Conservation (phyloP, 2,329 filamentous ascomycete genomes). For the Clarireedia homoeocarpa region DNA sequence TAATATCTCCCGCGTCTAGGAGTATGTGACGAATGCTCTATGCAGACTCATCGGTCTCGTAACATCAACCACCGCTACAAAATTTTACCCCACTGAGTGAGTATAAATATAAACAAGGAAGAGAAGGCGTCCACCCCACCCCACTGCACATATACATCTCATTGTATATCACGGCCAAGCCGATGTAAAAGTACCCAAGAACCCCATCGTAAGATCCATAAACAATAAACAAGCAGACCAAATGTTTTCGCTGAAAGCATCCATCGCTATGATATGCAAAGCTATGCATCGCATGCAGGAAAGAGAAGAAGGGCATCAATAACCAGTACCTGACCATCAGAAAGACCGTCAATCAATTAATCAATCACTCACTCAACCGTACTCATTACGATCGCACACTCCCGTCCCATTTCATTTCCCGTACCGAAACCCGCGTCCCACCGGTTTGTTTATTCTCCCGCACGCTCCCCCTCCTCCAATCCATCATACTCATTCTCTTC, state of each 20-base stretch:
- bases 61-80: background rate
- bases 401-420: slow-evolving; percentile 8
- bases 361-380: background rate
- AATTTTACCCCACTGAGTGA: background rate
- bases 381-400: slow-evolving; percentile 5
- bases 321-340: background rate
- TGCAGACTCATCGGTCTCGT: background rate
- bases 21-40: background rate
- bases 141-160: background rate
- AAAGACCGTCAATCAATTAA: background rate
- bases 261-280: slow-evolving; percentile 1
- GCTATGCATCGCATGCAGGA: slow-evolving; percentile 2
- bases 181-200: background rate
- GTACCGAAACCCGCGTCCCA: slow-evolving; percentile 1
- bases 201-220: slow-evolving; percentile 7
- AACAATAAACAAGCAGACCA: background rate
- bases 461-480: slow-evolving; percentile 6
- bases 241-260: slow-evolving; percentile 1
- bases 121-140: background rate
- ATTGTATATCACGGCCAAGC: background rate
- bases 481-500: slow-evolving; percentile 7
- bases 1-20: background rate
- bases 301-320: background rate
- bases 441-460: background rate
- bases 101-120: slow-evolving; percentile 1